Base-by-base conservation (phyloP, 495 filamentous ascomycete species). In the Wilcoxina mikolae region DNA sequence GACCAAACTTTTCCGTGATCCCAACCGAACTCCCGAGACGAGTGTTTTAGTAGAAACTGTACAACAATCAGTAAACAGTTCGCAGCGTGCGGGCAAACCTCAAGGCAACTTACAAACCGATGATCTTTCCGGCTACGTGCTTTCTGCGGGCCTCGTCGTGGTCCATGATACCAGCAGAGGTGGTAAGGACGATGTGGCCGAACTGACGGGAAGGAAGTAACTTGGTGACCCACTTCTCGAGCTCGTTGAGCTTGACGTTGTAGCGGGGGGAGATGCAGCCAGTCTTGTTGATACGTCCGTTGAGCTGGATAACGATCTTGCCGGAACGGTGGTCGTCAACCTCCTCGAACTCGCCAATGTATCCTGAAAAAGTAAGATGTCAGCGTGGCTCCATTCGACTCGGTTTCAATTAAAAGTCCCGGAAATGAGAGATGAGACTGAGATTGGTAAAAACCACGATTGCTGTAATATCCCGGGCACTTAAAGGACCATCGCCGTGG, bases 261-360 rank as follows among this genome's bases (percentile, higher is more conserved):
- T 94, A 98, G 70, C 93, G 83, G 67, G 91, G 91, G 66, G 81
- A 86, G 80, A 98, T 98, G 74, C 93, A 87, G 76, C 91, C 91
- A 64, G 85, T 91, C 81, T 98, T 98, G 84, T 98, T 98, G 73
- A 96, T 80, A 64, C 82, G 83, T 68, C 83, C 81, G 73, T 85
- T 91, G 60, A 95, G 82, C 76, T 94, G 86, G 73, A 95, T 87
- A 67, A 94, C 87, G 60, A 95, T 93, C 81, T 94, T 94, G 77
- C 87, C 91, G 68, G 86, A 87, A 68, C 91, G 86, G 81, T 98
- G 91, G 76, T 98, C 87, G 69, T 98, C 91, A 66, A 98, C 85
- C 75, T 95, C 87, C 79, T 96, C 93, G 73, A 96, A 98, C 75
- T 96, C 93, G 76, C 90, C 91, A 72, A 98, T 95, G 78, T 95